A percentile compares a stretch with the other conserved stretches of the same genome.
phyloP scores from a whole-genome alignment of 1,139 yeast species.

The Torulaspora pretoriensis region DNA sequence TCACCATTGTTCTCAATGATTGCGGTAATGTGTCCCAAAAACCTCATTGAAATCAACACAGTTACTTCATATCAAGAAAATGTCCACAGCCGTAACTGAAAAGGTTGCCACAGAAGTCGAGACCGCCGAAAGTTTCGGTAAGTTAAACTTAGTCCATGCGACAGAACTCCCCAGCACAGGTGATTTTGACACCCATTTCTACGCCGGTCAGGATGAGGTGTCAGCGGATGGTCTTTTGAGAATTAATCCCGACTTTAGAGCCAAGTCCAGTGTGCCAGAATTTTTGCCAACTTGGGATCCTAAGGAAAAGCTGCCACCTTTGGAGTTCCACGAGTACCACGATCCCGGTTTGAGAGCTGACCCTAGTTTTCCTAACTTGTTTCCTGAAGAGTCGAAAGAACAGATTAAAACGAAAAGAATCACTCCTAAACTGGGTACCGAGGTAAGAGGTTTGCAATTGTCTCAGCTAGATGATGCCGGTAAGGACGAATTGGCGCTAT shows the following conservation, averaged over 20 bases:
- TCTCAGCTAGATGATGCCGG: slow-evolving; percentile 48
- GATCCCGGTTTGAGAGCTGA: slow-evolving; percentile 31
- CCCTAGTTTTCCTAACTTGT: slow-evolving; percentile 25
- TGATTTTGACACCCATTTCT: slow-evolving; percentile 23
- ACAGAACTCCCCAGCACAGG: slow-evolving; percentile 9
- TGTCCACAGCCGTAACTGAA: slow-evolving; percentile 2
- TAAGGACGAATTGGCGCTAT: slow-evolving; percentile 49
- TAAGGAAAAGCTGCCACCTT: slow-evolving; percentile 40
- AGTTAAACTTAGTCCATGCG: slow-evolving; percentile 5
- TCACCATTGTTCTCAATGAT: not conserved
- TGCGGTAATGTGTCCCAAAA: too few species aligned
- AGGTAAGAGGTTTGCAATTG: slow-evolving; percentile 52
- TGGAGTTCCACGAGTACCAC: slow-evolving; percentile 30
- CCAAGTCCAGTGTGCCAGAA: slow-evolving; percentile 36
- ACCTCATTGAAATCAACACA: not conserved
- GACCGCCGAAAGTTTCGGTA: slow-evolving; percentile 8
- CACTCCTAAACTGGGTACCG: slow-evolving; percentile 43
- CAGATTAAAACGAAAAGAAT: slow-evolving; percentile 13
- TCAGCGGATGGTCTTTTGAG: slow-evolving; percentile 19
- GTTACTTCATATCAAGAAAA: not conserved
- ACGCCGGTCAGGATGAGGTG: slow-evolving; percentile 21
- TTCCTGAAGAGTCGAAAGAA: slow-evolving; percentile 10
- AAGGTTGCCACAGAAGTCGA: not conserved
- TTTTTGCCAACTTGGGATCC: slow-evolving; percentile 49
- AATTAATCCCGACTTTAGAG: slow-evolving; percentile 27